phyloP scores from a whole-genome alignment of 2,329 filamentous ascomycete species.

The Aspergillus sp. region DNA sequence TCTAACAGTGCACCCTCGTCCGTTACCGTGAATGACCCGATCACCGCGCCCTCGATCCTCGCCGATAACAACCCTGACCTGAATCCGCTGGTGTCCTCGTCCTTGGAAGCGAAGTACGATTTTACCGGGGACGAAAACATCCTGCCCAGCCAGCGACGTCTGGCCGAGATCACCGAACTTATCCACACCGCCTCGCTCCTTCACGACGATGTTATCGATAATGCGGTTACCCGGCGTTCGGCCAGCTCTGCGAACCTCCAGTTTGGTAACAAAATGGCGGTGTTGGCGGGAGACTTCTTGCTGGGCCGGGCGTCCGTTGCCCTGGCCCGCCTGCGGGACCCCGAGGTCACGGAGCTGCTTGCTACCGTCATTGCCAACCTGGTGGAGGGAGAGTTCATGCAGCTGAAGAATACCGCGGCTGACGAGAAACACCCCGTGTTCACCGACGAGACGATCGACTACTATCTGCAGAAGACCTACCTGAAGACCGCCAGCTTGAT shows the following conservation, averaged over 20 bases:
- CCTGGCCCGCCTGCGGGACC: conserved; percentile 82
- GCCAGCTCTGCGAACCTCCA: conserved; percentile 86
- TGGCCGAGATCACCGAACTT: conserved; percentile 95
- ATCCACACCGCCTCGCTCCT: conserved; percentile 96
- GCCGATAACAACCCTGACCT: conserved; percentile 77
- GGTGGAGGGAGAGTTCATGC: conserved; percentile 99
- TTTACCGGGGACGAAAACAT: conserved; percentile 58
- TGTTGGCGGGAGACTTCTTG: conserved; percentile 94
- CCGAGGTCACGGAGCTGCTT: conserved; percentile 90
- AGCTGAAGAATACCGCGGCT: conserved; percentile 89
- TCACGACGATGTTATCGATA: conserved; percentile 97
- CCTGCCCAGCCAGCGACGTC: conserved; percentile 84
- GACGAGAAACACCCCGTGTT: conserved; percentile 83
- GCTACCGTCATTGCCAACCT: conserved; percentile 97
- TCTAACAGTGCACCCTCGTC: conserved; percentile 29
- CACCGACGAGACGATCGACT: conserved; percentile 84
- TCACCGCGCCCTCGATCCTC: conserved; percentile 63
- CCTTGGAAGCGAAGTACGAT: conserved; percentile 35
- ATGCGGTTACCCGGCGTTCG: conserved; percentile 79
- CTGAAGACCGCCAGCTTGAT: conserved; percentile 95
- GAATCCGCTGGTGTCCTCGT: conserved; percentile 53
- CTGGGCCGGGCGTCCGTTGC: conserved; percentile 91
- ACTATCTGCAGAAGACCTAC: conserved; percentile 98
- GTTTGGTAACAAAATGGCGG: conserved; percentile 99
- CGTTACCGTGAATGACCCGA: conserved; percentile 57